These are phyloP conservation scores for Pseudogymnoascus sp. DNA, from an alignment of 2,329 filamentous ascomycete genomes.

Conservation along the genomic window DNA sequence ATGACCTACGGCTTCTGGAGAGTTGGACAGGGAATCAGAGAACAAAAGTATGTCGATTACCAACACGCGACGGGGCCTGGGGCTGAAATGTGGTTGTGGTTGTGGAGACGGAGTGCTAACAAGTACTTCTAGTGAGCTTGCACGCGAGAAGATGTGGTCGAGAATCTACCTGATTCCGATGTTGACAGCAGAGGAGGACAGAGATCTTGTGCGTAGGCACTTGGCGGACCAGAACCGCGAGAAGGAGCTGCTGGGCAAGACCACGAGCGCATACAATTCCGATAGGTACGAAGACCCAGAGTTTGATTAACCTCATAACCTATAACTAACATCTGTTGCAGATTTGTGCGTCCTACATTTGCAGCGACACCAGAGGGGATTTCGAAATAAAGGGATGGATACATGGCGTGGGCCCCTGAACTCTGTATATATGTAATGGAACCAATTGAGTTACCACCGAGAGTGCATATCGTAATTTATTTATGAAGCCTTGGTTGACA, in stretches of 20 bases:
- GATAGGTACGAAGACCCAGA: slow-evolving; percentile 57
- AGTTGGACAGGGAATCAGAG: slow-evolving; percentile 71
- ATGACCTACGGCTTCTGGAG: slow-evolving; percentile 91
- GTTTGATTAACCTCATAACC: slow-evolving; percentile 9
- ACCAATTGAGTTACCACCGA: slow-evolving; percentile 3
- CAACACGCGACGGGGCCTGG: background rate
- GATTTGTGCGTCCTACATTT: slow-evolving; percentile 76
- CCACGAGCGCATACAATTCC: slow-evolving; percentile 77
- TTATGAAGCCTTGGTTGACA: slow-evolving; percentile 6
- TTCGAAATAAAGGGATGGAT: slow-evolving; percentile 5
- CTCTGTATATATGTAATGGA: slow-evolving; percentile 9
- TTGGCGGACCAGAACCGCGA: slow-evolving; percentile 82
- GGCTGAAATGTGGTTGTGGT: background rate
- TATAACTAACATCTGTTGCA: slow-evolving; percentile 27
- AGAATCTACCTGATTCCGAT: slow-evolving; percentile 90
- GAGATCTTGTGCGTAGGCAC: slow-evolving; percentile 82
- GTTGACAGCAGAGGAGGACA: slow-evolving; percentile 92
- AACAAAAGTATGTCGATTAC: slow-evolving; percentile 66
- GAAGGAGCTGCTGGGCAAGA: slow-evolving; percentile 79
- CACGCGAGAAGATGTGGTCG: slow-evolving; percentile 96
- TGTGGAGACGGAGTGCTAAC: background rate
- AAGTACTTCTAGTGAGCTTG: slow-evolving; percentile 64
- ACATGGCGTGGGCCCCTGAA: background rate
- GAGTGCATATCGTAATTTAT: background rate
- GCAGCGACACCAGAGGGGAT: slow-evolving; percentile 52